phyloP scores from a whole-genome alignment of 176 grass and related monocot genomes.

The Ampelocalamus luodianensis region DNA sequence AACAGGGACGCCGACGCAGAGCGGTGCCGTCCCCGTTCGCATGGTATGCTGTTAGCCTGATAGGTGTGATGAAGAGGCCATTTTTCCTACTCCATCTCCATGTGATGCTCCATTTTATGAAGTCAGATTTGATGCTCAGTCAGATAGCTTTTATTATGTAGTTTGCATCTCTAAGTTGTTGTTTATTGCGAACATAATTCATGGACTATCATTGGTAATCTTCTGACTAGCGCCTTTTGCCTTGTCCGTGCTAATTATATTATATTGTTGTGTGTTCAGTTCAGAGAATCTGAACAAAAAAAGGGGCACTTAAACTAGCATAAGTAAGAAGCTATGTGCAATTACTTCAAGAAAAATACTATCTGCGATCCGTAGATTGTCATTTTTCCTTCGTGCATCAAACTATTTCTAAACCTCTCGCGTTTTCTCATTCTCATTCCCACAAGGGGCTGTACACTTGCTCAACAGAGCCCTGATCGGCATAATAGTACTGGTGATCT shows the following conservation, averaged over 20 bases:
- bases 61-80: background rate
- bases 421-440: constrained; percentile 37
- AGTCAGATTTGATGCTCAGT: too few species aligned
- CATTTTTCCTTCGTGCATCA: background rate
- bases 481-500: constrained; percentile 23
- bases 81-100: too few species aligned
- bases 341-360: background rate
- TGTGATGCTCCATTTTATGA: too few species aligned
- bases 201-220: background rate
- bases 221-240: background rate
- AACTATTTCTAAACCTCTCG: too few species aligned
- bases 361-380: too few species aligned
- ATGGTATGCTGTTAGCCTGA: background rate
- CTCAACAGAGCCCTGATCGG: constrained; percentile 28
- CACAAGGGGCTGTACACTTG: constrained; percentile 60
- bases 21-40: background rate
- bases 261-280: background rate
- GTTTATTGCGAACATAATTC: too few species aligned
- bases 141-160: background rate
- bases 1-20: background rate
- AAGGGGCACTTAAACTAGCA: background rate
- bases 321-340: background rate
- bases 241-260: background rate
- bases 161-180: background rate
- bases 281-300: background rate